Base-by-base conservation (phyloP, 306 rosid genomes). In the Mimosa bimucronata region DNA sequence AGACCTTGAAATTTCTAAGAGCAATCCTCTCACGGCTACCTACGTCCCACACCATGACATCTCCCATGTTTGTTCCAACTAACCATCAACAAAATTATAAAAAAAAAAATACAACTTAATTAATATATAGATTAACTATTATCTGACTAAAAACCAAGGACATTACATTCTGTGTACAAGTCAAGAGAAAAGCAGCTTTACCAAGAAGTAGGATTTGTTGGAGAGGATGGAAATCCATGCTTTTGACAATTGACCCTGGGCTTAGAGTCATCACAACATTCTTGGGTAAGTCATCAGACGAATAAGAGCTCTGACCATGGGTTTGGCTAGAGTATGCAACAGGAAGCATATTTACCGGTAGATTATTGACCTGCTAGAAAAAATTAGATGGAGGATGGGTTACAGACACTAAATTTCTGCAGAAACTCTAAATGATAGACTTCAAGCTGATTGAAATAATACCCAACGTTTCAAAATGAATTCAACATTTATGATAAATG, bases 11-110 rank as follows among this genome's bases (percentile, higher is more conserved):
- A 88, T 77, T 93, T 90, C 85, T 90, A 25, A 62, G 60, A 61
- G 94, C 94, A 89, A 96, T 81, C 84, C 91, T 90, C 74, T 93
- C 97, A 72, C 86, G 93, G 79, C 89, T 86, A 65, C 97, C 93
- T 71, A 96, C 76, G 69, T 96, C 98, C 92, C 97, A 93, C 74
- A 93, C 77, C 93, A 93, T 89, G 85, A 90, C 87, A 73, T 96
- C 99, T 12, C 99, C 99, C 90, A 85, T 83, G 85, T 83, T 90
- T 77, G 99, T 93, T 87, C 99, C 99, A 73, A 93, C 99, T 96
- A 85, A 81, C 44, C 67, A 77, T 73, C 75, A 87, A 86, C 55
- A 66, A 42, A 40, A 46, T 55, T 6, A 55, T 66, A 61, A 76
- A 82, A 61, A 25, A 70, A 31, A 83, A 30, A 55, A 41, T 25